phyloP scores from a whole-genome alignment of 495 filamentous ascomycete species.

The Darksidea phi region DNA sequence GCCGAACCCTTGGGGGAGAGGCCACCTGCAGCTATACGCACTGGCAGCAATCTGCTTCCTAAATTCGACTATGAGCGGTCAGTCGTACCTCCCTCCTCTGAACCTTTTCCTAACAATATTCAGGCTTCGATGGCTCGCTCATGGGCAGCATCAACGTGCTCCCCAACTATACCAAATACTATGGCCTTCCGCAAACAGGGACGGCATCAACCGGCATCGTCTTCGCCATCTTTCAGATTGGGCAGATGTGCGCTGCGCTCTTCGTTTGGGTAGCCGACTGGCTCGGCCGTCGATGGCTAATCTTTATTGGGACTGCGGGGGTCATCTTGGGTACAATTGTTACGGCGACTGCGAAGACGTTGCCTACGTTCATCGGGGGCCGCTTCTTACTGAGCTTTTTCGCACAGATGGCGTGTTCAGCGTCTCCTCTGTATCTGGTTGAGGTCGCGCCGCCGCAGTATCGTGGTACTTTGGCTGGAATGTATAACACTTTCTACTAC shows the following conservation, averaged over 20 bases:
- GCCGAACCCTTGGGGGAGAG: conserved; percentile 26
- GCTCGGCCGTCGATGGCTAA: conserved; percentile 16
- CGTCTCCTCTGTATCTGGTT: conserved; percentile 26
- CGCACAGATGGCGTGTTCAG: conserved; percentile 19
- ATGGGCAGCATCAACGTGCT: conserved; percentile 33
- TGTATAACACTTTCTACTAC: conserved; percentile 37
- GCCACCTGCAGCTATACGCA: conserved; percentile 17
- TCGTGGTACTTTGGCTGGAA: conserved; percentile 32
- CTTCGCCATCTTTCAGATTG: conserved; percentile 31
- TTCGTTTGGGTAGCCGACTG: conserved; percentile 34
- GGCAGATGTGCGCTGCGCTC: conserved; percentile 29
- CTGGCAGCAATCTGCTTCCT: conserved; percentile 21
- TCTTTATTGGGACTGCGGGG: conserved; percentile 28
- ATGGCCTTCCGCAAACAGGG: conserved; percentile 20
- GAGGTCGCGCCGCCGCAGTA: conserved; percentile 32
- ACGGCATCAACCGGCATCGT: conserved; percentile 30
- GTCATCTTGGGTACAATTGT: conserved; percentile 26
- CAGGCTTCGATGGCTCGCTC: conserved; percentile 27
- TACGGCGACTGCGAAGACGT: conserved; percentile 25
- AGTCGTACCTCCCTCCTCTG: not conserved
- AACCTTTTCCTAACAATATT: not conserved
- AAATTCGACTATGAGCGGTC: conserved; percentile 30
- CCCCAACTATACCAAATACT: conserved; percentile 30
- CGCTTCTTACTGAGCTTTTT: conserved; percentile 29
- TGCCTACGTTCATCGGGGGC: conserved; percentile 29